Conservation (phyloP, 192 early-diverging fungal genomes). For the Mortierella claussenii region DNA sequence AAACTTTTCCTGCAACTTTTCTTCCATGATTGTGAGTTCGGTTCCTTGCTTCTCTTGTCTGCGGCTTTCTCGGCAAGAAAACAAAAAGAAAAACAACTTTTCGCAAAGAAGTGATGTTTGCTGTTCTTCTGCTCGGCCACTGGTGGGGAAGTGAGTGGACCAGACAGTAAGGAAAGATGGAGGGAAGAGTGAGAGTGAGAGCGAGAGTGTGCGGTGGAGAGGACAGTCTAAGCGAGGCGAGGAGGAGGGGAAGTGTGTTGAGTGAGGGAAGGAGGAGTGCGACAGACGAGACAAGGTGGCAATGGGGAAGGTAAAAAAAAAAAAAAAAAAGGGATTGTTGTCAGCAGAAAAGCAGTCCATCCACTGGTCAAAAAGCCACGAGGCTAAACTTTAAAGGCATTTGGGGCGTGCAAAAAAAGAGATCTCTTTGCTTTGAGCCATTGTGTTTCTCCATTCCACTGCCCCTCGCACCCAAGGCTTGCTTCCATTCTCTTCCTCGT, state of each 20-base stretch:
- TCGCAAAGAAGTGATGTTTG: not conserved
- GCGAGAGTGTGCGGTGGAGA: no score
- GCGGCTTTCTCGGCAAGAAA: no score
- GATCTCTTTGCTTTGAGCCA: no score
- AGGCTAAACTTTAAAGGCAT: no score
- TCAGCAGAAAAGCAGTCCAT: no score
- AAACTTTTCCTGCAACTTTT: conserved; percentile 49
- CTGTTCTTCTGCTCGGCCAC: not conserved
- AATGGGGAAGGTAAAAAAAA: conserved; percentile 7
- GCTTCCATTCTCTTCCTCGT: not conserved
- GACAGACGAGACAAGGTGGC: not conserved
- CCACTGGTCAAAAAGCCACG: no score
- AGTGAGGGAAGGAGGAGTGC: not conserved
- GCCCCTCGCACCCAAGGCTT: no score
- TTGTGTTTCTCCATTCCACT: no score
- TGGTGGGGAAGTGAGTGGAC: not conserved
- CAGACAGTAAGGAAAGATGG: not conserved
- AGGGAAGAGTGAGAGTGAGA: not conserved
- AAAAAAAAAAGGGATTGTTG: conserved; percentile 1
- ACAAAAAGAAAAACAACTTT: conserved; percentile 6
- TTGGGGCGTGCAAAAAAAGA: no score
- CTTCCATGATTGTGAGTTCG: conserved; percentile 18
- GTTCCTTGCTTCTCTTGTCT: not conserved
- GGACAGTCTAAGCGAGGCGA: no score
- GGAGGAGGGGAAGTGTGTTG: not conserved